phyloP scores from a whole-genome alignment of 78 protist genomes.

The Paulinella micropora region DNA sequence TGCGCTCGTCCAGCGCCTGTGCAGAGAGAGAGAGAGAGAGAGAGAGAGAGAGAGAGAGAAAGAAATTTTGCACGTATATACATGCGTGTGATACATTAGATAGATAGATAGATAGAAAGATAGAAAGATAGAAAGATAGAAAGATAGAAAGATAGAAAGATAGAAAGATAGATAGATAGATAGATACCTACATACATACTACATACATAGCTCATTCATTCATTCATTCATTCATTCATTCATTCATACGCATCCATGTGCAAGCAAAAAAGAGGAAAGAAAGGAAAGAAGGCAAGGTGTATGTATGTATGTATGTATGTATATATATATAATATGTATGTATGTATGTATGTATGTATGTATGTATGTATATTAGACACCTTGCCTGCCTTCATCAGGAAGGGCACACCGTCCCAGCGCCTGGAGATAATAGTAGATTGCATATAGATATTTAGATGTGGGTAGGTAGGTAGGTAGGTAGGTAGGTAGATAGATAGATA shows the following conservation, averaged over 20 bases:
- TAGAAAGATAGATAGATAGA: not conserved
- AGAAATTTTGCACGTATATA: too few species aligned
- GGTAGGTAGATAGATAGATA: too few species aligned
- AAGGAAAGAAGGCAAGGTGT: not conserved
- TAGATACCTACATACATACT: not conserved
- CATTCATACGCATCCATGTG: too few species aligned
- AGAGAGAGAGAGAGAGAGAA: not conserved
- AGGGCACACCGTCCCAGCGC: too few species aligned
- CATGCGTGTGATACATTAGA: too few species aligned
- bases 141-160: not conserved
- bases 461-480: too few species aligned
- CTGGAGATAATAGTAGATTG: too few species aligned
- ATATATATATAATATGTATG: not conserved
- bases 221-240: too few species aligned
- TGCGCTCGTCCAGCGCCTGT: not conserved
- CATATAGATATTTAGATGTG: too few species aligned
- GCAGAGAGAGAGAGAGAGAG: not conserved
- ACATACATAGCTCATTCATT: too few species aligned
- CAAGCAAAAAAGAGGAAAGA: not conserved
- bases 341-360: not conserved
- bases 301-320: not conserved
- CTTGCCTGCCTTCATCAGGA: too few species aligned
- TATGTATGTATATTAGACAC: not conserved
- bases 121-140: not conserved
- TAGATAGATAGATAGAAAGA: not conserved